A percentile compares a stretch with the other conserved stretches of the same genome.
phyloP scores from a whole-genome alignment of 441 rosid genomes.

The Adansonia gregorii region DNA sequence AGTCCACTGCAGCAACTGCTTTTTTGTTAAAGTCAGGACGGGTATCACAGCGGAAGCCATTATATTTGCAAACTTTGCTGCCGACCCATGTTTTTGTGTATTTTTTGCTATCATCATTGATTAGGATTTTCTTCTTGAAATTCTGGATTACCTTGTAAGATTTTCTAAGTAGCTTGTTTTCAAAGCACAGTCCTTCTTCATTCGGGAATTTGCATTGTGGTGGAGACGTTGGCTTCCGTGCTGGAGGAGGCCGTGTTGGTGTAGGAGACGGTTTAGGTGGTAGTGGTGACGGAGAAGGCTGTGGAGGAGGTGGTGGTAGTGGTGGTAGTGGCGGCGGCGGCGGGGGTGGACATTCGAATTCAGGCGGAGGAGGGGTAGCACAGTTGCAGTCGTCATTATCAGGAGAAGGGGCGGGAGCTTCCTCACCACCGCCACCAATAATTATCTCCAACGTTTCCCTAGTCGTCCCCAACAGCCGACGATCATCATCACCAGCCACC shows the following conservation, averaged over 20 bases:
- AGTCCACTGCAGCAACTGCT: constrained; percentile 45
- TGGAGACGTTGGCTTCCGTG: not conserved
- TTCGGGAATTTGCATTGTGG: not conserved
- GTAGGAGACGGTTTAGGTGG: not conserved
- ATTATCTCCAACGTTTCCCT: constrained; percentile 41
- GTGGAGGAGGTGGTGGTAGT: not conserved
- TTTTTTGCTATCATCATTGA: not conserved
- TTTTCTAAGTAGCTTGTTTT: not conserved
- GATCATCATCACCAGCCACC: not conserved
- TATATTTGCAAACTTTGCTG: constrained; percentile 35
- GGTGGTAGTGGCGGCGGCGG: not conserved
- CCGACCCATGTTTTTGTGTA: constrained; percentile 13
- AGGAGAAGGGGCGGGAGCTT: constrained; percentile 25
- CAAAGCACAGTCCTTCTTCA: not conserved
- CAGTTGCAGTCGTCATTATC: not conserved
- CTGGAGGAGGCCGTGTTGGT: not conserved
- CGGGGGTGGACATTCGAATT: not conserved
- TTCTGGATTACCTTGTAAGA: not conserved
- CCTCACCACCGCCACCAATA: constrained; percentile 36
- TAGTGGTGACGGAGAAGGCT: not conserved
- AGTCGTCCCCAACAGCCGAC: not conserved
- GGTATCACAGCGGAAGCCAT: constrained; percentile 37
- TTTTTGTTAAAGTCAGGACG: constrained; percentile 27
- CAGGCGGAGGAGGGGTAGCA: not conserved
- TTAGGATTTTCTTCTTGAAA: not conserved